These are phyloP conservation scores for Nicotiana tomentosiformis DNA, from an alignment of 257 asterid genomes.

Conservation along the genomic window DNA sequence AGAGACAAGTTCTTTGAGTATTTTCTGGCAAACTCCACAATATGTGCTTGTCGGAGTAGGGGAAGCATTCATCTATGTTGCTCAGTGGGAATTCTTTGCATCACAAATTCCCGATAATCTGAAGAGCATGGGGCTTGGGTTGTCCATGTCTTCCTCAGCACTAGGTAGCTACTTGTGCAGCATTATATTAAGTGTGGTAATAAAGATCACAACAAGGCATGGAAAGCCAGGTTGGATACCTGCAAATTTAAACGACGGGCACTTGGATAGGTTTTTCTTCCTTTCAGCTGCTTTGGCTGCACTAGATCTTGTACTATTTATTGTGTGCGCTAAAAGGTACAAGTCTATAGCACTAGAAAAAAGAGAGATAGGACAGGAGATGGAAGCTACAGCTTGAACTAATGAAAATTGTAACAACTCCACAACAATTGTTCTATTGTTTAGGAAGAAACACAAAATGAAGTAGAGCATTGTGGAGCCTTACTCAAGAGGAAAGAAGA, in stretches of 20 bases:
- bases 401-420: not conserved
- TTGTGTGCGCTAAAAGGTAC: slow-evolving; percentile 60
- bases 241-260: slow-evolving; percentile 65
- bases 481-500: not conserved
- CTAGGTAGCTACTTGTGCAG: slow-evolving; percentile 73
- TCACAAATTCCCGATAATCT: slow-evolving; percentile 61
- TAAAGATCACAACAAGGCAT: slow-evolving; percentile 53
- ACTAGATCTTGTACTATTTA: slow-evolving; percentile 48
- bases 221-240: slow-evolving; percentile 81
- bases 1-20: slow-evolving; percentile 58
- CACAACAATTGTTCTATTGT: not conserved
- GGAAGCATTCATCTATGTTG: slow-evolving; percentile 70
- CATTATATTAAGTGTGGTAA: slow-evolving; percentile 46
- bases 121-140: slow-evolving; percentile 71
- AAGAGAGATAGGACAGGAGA: slow-evolving; percentile 21
- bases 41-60: slow-evolving; percentile 78
- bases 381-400: slow-evolving; percentile 7
- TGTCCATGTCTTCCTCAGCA: slow-evolving; percentile 80
- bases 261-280: slow-evolving; percentile 77
- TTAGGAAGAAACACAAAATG: slow-evolving; percentile 5
- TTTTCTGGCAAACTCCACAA: slow-evolving; percentile 80
- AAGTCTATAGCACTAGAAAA: slow-evolving; percentile 48
- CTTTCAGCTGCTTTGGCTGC: slow-evolving; percentile 60
- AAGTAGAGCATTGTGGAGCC: slow-evolving; percentile 6
- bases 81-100: slow-evolving; percentile 78